These are phyloP conservation scores for Blumeria graminis DNA, from an alignment of 2,329 filamentous ascomycete species.

Conservation along the genomic window DNA sequence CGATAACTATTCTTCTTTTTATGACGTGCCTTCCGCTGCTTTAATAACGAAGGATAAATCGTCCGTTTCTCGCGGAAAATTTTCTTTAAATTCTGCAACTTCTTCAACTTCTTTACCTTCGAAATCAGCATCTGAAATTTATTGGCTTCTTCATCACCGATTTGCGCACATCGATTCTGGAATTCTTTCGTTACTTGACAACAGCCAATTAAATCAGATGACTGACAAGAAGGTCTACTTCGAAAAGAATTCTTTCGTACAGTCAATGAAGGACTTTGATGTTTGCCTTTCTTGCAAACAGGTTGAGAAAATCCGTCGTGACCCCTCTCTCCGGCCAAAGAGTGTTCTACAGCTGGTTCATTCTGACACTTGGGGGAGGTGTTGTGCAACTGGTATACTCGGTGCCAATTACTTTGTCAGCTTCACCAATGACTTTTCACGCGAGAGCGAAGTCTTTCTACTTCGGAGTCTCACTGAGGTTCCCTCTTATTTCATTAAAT, in stretches of 20 bases:
- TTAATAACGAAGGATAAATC: no score
- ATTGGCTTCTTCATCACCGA: not conserved
- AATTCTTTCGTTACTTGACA: not conserved
- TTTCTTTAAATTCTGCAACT: no score
- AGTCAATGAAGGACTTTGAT: not conserved
- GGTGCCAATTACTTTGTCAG: not conserved
- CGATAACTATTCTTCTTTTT: no score
- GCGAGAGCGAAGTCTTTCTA: not conserved
- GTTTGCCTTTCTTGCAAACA: not conserved
- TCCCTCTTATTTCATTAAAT: not conserved
- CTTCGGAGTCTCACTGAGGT: not conserved
- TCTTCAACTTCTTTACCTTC: no score
- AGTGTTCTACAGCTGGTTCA: not conserved
- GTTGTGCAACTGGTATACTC: not conserved
- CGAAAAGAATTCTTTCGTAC: not conserved
- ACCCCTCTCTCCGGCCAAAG: not conserved
- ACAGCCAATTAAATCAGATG: not conserved
- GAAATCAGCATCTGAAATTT: no score
- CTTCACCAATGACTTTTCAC: not conserved
- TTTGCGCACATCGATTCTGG: not conserved
- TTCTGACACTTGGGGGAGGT: not conserved
- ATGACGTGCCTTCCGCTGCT: no score
- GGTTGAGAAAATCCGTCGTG: not conserved
- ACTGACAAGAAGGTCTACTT: not conserved
- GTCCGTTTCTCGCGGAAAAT: no score